Evolutionary conservation across 2,329 filamentous ascomycete genomes (phyloP).

Genomic region (Cyanodermella asteris): DNA sequence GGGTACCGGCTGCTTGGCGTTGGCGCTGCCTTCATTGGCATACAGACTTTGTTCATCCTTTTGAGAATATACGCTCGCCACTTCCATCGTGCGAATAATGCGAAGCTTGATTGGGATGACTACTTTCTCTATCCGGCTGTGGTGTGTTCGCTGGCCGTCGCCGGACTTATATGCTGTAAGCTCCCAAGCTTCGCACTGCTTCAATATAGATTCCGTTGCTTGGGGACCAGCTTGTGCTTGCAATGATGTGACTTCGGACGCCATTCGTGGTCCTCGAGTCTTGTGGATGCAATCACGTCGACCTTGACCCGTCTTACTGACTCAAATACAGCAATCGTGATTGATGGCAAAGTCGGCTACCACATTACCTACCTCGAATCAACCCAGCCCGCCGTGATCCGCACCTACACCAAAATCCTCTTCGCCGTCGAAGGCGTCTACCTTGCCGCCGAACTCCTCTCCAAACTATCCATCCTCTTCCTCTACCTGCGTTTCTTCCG

Average conservation of each 20-base stretch:
- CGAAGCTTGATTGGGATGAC: constrained; percentile 7
- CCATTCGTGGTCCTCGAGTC: too few relatives aligned
- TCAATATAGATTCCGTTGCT: too few relatives aligned
- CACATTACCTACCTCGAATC: background rate
- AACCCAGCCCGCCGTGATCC: background rate
- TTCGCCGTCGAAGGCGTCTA: constrained; percentile 11
- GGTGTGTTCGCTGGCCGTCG: constrained; percentile 9
- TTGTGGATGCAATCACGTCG: too few relatives aligned
- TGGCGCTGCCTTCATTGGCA: too few relatives aligned
- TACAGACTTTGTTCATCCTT: too few relatives aligned
- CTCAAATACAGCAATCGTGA: background rate
- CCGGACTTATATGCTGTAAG: constrained; percentile 10
- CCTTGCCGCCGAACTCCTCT: constrained; percentile 11
- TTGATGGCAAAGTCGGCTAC: background rate
- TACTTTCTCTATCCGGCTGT: constrained; percentile 10
- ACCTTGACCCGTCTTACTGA: background rate
- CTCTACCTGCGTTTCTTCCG: constrained; percentile 11
- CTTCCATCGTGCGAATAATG: background rate
- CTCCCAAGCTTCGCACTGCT: too few relatives aligned
- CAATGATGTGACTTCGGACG: too few relatives aligned
- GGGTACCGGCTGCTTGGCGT: too few relatives aligned
- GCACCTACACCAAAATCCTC: constrained; percentile 10
- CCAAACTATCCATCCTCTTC: constrained; percentile 11
- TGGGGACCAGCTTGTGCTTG: too few relatives aligned
- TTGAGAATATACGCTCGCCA: too few relatives aligned